Base-by-base conservation (phyloP, 345 rosid species). In the Brassica incana region DNA sequence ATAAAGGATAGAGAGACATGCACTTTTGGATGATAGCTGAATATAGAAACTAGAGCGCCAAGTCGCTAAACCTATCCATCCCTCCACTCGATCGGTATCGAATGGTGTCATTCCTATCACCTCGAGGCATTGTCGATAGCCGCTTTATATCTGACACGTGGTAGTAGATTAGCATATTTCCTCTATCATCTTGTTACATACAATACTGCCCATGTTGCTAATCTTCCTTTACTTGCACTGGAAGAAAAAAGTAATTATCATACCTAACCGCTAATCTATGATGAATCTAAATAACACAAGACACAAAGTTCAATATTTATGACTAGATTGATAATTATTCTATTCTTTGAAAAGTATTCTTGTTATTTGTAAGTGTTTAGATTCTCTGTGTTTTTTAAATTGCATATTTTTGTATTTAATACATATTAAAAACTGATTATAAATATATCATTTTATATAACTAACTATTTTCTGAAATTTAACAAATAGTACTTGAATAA, bases 141-240 rank as follows among this genome's bases (percentile, higher is more conserved):
- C 82, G 73, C 73, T 72, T 78, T 67, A 4, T 9, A 66, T 0
- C 56, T 45, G 73, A 78, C 82, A 78, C 74, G 64, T 78, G 82
- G 69, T 38, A 2, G 7, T 0, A 23, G 56, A 67, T 59, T 45
- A 78, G 40, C 14, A 58, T 29, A 36, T 72, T 16, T 27, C 11
- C 35, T 72, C 61, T 16, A 73, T 73, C 56, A 59, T 15, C 29
- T 14, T 30, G 35, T 36, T 58, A 27, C 18, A 58, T 79, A 73
- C 82, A 20, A 29, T 32, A 36, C 56, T 33, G 50, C 14, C 73
- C 63, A 0, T 66, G 8, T 20, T 72, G 27, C 67, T 72, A 78
- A 72, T 72, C 25, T 78, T 78, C 35, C 77, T 72, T 78, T 78
- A 40, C 82, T 77, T 78, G 77, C 77, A 78, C 73, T 58, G 68